A percentile compares a stretch with the other conserved stretches of the same genome.
Evolutionary conservation across 345 rosid genomes (phyloP).

Genomic region (Eucalyptus pauciflora): DNA sequence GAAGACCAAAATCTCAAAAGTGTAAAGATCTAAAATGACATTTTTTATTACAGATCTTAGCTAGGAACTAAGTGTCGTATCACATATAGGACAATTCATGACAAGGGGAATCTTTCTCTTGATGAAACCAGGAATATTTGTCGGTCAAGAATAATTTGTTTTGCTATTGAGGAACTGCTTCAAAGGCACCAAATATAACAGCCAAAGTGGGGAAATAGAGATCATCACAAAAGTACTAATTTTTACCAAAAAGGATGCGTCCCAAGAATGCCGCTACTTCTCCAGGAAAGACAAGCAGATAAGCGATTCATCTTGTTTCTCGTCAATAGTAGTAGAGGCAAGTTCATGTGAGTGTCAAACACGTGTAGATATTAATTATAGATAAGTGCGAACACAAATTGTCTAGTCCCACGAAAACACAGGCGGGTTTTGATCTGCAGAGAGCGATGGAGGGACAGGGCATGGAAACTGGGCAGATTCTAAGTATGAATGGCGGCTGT

Average conservation of each 20-base stretch:
- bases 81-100: background rate
- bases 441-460: background rate
- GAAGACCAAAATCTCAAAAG: background rate
- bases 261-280: background rate
- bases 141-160: background rate
- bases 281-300: background rate
- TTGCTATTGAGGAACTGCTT: background rate
- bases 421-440: background rate
- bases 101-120: background rate
- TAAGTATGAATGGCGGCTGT: slow-evolving; percentile 13
- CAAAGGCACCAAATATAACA: background rate
- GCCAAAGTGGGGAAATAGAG: background rate
- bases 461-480: background rate
- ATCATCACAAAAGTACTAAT: background rate
- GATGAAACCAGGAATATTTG: background rate
- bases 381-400: background rate
- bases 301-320: background rate
- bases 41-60: background rate
- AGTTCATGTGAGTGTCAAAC: background rate
- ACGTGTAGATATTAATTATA: background rate
- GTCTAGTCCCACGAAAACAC: background rate
- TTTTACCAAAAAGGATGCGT: background rate
- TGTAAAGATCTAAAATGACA: background rate
- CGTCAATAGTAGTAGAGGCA: background rate
- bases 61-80: background rate